These are phyloP conservation scores for Senna tora DNA, from an alignment of 306 rosid genomes.

Conservation along the genomic window DNA sequence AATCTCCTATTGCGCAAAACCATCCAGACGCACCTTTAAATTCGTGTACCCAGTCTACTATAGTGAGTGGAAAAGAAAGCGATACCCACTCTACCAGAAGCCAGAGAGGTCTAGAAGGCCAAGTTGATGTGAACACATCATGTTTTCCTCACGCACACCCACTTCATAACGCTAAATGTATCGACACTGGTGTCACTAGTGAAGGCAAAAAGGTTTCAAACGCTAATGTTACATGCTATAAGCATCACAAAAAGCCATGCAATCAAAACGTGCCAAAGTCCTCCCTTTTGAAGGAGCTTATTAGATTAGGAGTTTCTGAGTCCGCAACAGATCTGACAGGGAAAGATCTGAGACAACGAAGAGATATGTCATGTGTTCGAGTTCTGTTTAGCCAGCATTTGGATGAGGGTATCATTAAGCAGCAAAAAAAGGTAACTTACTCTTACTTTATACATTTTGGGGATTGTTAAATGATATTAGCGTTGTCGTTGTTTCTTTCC, in stretches of 20 bases:
- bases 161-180: constrained; percentile 32
- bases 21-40: constrained; percentile 34
- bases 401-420: constrained; percentile 66
- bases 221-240: constrained; percentile 30
- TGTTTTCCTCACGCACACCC: constrained; percentile 29
- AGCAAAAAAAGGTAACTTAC: constrained; percentile 76
- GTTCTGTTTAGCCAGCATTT: constrained; percentile 87
- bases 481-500: constrained; percentile 39
- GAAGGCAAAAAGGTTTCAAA: constrained; percentile 37
- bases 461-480: constrained; percentile 32
- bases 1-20: constrained; percentile 38
- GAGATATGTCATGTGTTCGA: constrained; percentile 69
- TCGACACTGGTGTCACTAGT: constrained; percentile 27
- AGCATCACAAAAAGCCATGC: constrained; percentile 41
- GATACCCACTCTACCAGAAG: constrained; percentile 23
- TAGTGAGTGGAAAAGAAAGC: constrained; percentile 49
- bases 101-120: constrained; percentile 30
- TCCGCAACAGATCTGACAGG: constrained; percentile 31
- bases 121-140: constrained; percentile 35
- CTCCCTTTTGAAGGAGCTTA: constrained; percentile 57
- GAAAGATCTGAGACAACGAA: constrained; percentile 71
- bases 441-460: constrained; percentile 24
- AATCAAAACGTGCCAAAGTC: constrained; percentile 51
- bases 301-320: constrained; percentile 51
- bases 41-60: constrained; percentile 26